Evolutionary conservation across 345 rosid genomes (phyloP), one percentile per base, ranked within the genome.

Genomic region (Lepidium sativum): DNA sequence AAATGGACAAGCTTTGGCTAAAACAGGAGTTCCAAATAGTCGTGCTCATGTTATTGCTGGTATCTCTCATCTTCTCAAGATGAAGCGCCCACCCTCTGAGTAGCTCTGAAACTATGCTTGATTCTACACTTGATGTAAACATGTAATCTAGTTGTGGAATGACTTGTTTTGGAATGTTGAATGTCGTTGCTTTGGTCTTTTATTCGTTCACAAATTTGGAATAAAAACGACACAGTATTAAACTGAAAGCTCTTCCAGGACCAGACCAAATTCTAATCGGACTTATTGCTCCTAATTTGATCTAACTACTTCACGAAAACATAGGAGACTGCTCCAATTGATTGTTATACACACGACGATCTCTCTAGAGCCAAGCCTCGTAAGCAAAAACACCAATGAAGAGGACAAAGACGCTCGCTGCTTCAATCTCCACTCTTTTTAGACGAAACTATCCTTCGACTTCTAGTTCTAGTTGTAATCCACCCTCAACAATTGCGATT

Each of bases 21-120:
- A 87, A 55, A 87, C 95, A 0, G 97, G 98, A 44, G 68, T 89
- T 60, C 98, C 97, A 3, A 82, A 77, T 77, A 92, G 92, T 67
- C 83, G 96, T 51, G 77, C 82, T 15, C 99, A 90, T 75, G 97
- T 87, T 44, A 82, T 90, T 25, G 99, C 97, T 0, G 97, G 96
- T 38, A 68, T 94, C 38, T 86, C 96, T 68, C 90, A 90, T 76
- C 88, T 90, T 75, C 95, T 87, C 76, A 86, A 83, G 70, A 69
- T 85, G 80, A 89, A 83, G 75, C 81, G 82, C n/a, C 72, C 65
- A 48, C 33, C 6, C 0, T 41, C 47, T 27, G 38, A 56, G 11
- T 57, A 68, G 63, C 31, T 37, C 2, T 41, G 60, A 14, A 31
- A 50, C 59, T 12, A 53, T 53, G 42, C 8, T 63, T 39, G 44